Conservation (phyloP, 768 basidiomycete species). For the Cystobasidiopsis lactophilus region DNA sequence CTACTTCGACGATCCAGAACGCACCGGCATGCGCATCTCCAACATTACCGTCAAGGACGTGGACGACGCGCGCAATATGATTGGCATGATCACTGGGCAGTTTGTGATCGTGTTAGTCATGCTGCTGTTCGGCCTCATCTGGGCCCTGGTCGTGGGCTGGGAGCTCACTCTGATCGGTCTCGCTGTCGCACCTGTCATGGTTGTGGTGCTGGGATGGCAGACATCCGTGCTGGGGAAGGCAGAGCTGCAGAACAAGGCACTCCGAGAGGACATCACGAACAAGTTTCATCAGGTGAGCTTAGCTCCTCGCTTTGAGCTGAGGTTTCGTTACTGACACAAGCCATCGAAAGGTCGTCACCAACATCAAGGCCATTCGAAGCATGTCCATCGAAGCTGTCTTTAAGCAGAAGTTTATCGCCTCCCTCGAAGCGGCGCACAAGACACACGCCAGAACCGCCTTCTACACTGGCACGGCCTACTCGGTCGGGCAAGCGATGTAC, state of each 20-base stretch:
- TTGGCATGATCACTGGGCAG: constrained; percentile 51
- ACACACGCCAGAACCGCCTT: constrained; percentile 64
- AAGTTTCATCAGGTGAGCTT: constrained; percentile 60
- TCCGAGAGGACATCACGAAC: constrained; percentile 63
- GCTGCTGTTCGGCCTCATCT: constrained; percentile 60
- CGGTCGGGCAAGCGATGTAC: constrained; percentile 57
- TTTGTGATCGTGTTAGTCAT: constrained; percentile 51
- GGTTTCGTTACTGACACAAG: constrained; percentile 3
- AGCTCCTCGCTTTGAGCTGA: neutral
- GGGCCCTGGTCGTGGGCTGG: constrained; percentile 79
- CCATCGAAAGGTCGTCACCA: constrained; percentile 40
- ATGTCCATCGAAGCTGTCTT: constrained; percentile 67
- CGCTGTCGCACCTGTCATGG: constrained; percentile 67
- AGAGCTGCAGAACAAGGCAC: constrained; percentile 59
- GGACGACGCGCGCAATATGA: constrained; percentile 60
- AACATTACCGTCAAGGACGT: constrained; percentile 67
- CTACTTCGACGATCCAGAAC: constrained; percentile 56
- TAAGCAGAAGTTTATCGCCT: constrained; percentile 41
- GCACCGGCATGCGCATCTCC: constrained; percentile 40
- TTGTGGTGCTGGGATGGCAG: constrained; percentile 48
- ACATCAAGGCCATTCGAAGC: constrained; percentile 63
- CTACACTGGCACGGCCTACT: constrained; percentile 62
- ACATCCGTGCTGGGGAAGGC: constrained; percentile 45
- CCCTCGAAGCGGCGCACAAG: constrained; percentile 37
- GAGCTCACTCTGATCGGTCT: constrained; percentile 76